phyloP scores from a whole-genome alignment of 192 early-diverging fungal genomes.

The Linderina pennispora region DNA sequence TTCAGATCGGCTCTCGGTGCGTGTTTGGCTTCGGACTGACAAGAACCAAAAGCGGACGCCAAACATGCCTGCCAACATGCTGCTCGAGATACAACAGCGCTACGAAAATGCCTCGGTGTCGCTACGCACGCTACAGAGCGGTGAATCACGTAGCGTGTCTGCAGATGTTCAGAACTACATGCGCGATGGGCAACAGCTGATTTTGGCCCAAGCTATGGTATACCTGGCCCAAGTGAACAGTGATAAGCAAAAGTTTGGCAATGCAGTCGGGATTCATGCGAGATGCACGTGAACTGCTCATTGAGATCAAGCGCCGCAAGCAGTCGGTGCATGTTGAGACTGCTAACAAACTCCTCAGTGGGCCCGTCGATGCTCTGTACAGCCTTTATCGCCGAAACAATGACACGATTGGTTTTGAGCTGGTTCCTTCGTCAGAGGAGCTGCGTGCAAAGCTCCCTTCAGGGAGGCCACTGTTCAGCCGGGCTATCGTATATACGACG shows the following conservation, averaged over 20 bases:
- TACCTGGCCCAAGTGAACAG: constrained; percentile 43
- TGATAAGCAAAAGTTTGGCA: constrained; percentile 42
- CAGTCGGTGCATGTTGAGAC: constrained; percentile 34
- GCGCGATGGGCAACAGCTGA: constrained; percentile 42
- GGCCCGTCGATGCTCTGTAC: constrained; percentile 35
- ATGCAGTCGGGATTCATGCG: constrained; percentile 45
- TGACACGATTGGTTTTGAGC: constrained; percentile 46
- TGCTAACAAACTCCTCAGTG: constrained; percentile 32
- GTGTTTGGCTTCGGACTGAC: constrained; percentile 41
- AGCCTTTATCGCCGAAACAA: constrained; percentile 46
- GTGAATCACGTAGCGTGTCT: constrained; percentile 40
- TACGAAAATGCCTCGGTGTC: constrained; percentile 29
- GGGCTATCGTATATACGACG: constrained; percentile 14
- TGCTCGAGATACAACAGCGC: constrained; percentile 42
- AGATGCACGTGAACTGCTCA: constrained; percentile 38
- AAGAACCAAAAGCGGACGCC: constrained; percentile 37
- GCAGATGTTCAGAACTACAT: constrained; percentile 41
- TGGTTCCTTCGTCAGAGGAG: constrained; percentile 37
- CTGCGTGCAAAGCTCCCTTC: constrained; percentile 34
- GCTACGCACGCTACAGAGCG: constrained; percentile 32
- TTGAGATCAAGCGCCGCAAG: constrained; percentile 32
- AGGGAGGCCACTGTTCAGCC: constrained; percentile 36
- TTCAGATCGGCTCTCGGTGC: constrained; percentile 42
- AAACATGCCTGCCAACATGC: constrained; percentile 39
- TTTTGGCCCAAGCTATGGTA: constrained; percentile 45